phyloP scores from a whole-genome alignment of 192 early-diverging fungal species.

The Coemansia sp. region DNA sequence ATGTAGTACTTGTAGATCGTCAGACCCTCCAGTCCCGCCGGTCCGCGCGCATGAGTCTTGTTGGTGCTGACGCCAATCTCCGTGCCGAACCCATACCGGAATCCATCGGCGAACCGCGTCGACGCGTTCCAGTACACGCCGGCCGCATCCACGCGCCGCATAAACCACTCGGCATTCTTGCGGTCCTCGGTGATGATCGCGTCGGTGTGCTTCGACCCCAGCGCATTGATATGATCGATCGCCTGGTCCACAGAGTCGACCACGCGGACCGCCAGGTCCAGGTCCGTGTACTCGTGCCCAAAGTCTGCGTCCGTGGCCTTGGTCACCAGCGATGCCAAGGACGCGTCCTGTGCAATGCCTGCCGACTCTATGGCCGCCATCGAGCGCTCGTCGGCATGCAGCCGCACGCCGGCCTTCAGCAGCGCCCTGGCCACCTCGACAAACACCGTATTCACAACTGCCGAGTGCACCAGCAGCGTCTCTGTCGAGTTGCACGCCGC shows the following conservation, averaged over 20 bases:
- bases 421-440: constrained; percentile 59
- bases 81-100: constrained; percentile 97
- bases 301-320: constrained; percentile 60
- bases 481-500: constrained; percentile 97
- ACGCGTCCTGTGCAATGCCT: constrained; percentile 6
- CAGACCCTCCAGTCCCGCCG: constrained; percentile 94
- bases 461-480: constrained; percentile 80
- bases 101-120: constrained; percentile 96
- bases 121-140: constrained; percentile 97
- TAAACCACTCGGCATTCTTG: constrained; percentile 73
- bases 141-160: constrained; percentile 93
- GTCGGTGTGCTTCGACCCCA: constrained; percentile 96
- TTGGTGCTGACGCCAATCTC: constrained; percentile 98
- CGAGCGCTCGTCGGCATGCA: constrained; percentile 61
- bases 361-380: constrained; percentile 35
- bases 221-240: constrained; percentile 89
- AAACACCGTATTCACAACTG: constrained; percentile 47
- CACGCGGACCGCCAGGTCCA: constrained; percentile 77
- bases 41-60: constrained; percentile 98
- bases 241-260: constrained; percentile 76
- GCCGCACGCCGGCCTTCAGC: constrained; percentile 56
- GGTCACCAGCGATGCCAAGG: constrained; percentile 8
- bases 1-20: constrained; percentile 98
- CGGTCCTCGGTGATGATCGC: constrained; percentile 83
- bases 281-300: constrained; percentile 88